phyloP scores from a whole-genome alignment of 2,329 filamentous ascomycete species.

The Sclerotinia spermophila region DNA sequence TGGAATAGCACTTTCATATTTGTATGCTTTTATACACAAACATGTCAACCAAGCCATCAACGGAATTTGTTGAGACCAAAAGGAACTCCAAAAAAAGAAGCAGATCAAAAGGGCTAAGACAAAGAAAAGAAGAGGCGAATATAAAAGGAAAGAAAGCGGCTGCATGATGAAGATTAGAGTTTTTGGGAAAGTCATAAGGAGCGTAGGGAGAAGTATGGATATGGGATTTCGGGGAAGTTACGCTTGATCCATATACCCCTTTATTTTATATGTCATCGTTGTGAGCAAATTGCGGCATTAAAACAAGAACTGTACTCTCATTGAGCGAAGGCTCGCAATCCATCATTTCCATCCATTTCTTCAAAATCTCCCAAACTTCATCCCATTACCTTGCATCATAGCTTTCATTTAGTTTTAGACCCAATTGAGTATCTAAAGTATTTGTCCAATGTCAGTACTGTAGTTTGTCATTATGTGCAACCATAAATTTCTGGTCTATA shows the following conservation, averaged over 20 bases:
- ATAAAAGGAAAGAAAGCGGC: background rate
- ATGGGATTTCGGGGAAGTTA: background rate
- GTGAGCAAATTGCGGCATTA: accelerated
- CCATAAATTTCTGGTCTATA: too few relatives aligned
- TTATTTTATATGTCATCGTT: background rate
- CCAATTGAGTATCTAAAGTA: too few relatives aligned
- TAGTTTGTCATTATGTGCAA: too few relatives aligned
- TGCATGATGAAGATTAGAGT: background rate
- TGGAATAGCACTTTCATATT: background rate
- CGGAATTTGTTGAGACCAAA: background rate
- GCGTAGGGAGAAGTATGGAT: background rate
- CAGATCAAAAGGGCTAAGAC: background rate
- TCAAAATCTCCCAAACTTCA: too few relatives aligned
- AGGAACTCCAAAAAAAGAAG: background rate
- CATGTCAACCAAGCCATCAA: background rate
- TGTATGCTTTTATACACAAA: background rate
- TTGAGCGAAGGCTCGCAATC: background rate
- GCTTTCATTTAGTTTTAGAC: too few relatives aligned
- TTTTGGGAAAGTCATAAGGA: background rate
- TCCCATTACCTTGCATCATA: too few relatives aligned
- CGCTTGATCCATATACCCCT: accelerated
- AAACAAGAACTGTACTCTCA: background rate
- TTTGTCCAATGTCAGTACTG: too few relatives aligned
- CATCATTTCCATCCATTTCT: too few relatives aligned
- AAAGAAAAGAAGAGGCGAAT: background rate